phyloP scores from a whole-genome alignment of 2,329 filamentous ascomycete species.

The Boeremia lycopersici region DNA sequence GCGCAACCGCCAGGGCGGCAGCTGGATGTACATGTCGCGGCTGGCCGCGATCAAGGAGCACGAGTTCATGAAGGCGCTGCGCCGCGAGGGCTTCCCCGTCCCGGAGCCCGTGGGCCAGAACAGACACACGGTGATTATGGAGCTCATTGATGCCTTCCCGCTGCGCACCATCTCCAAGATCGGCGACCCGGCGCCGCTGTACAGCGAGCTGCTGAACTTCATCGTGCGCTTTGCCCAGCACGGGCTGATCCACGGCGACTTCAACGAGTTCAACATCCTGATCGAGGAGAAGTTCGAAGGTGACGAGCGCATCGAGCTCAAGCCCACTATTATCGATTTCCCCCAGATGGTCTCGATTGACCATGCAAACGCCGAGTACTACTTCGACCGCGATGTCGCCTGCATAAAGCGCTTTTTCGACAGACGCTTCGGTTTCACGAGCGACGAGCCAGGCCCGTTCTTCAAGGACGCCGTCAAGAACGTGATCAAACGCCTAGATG shows the following conservation, averaged over 20 bases:
- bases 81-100: conserved; percentile 84
- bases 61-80: conserved; percentile 88
- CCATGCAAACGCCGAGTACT: conserved; percentile 91
- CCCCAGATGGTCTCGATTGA: conserved; percentile 98
- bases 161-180: conserved; percentile 86
- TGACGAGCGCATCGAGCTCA: conserved; percentile 59
- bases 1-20: conserved; percentile 76
- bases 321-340: conserved; percentile 93
- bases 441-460: conserved; percentile 80
- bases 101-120: conserved; percentile 88
- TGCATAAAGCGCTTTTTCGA: conserved; percentile 96
- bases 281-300: conserved; percentile 71
- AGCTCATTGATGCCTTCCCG: conserved; percentile 88
- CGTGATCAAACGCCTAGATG: conserved; percentile 75
- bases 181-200: conserved; percentile 82
- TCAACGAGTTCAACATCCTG: conserved; percentile 98
- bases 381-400: conserved; percentile 94
- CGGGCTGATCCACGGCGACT: conserved; percentile 95
- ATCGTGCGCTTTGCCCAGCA: conserved; percentile 83
- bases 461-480: conserved; percentile 83
- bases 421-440: conserved; percentile 84
- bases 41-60: conserved; percentile 93
- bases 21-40: conserved; percentile 98
- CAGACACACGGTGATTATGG: conserved; percentile 96
- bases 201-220: conserved; percentile 86